phyloP scores from a whole-genome alignment of 1,284 basidiomycete species.

The Clitocybe nebularis region DNA sequence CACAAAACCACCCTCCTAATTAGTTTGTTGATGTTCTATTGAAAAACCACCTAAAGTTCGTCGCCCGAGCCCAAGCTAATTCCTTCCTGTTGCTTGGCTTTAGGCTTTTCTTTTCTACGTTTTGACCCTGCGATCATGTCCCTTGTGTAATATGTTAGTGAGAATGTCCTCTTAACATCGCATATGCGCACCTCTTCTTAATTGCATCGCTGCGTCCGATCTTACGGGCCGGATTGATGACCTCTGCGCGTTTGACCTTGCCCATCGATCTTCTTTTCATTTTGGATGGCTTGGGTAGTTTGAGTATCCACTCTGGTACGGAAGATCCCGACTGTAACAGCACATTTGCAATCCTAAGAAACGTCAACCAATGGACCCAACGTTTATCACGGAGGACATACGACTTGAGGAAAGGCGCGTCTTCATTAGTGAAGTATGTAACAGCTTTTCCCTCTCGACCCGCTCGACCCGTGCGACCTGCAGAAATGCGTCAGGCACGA shows the following conservation, averaged over 20 bases:
- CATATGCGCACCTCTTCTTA: constrained; percentile 58
- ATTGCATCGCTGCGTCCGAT: constrained; percentile 71
- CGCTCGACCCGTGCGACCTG: constrained; percentile 90
- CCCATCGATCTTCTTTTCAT: constrained; percentile 85
- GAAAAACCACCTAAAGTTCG: not conserved
- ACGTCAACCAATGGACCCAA: constrained; percentile 10
- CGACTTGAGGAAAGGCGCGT: constrained; percentile 89
- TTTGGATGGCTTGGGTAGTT: constrained; percentile 85
- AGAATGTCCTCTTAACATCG: constrained; percentile 3
- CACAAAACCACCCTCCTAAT: too few species aligned
- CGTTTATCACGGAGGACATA: constrained; percentile 35
- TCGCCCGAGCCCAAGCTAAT: not conserved
- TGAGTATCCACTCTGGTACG: constrained; percentile 89
- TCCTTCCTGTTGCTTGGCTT: constrained; percentile 3
- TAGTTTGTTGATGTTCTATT: too few species aligned
- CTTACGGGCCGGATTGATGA: constrained; percentile 69
- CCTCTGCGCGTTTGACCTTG: constrained; percentile 75
- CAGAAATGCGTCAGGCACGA: too few species aligned
- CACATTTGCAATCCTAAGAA: constrained; percentile 87
- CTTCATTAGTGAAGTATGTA: constrained; percentile 95
- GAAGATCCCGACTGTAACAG: constrained; percentile 85
- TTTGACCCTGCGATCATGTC: constrained; percentile 75
- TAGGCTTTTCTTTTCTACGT: constrained; percentile 43
- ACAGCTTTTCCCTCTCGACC: constrained; percentile 89
- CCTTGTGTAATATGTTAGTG: constrained; percentile 31